phyloP scores from a whole-genome alignment of 192 early-diverging fungal species.

The Coemansia sp. region DNA sequence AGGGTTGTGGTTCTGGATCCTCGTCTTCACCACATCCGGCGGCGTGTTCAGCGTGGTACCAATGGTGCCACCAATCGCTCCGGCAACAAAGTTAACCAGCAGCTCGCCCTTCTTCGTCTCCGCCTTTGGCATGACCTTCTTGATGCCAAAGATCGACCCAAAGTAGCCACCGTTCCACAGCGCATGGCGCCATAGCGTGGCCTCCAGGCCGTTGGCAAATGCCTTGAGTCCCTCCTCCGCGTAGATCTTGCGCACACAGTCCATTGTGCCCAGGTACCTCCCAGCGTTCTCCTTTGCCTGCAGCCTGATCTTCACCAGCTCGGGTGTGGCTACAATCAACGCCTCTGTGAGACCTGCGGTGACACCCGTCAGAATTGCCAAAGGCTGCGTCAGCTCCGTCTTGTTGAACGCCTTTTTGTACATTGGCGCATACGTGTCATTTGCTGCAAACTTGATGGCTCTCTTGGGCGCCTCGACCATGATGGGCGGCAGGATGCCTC shows the following conservation, averaged over 20 bases:
- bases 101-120: slow-evolving; percentile 75
- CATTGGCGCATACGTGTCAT: slow-evolving; percentile 78
- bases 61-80: slow-evolving; percentile 88
- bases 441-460: slow-evolving; percentile 95
- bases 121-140: slow-evolving; percentile 75
- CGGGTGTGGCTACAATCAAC: slow-evolving; percentile 83
- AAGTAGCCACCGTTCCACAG: slow-evolving; percentile 98
- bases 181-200: slow-evolving; percentile 92
- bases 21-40: slow-evolving; percentile 95
- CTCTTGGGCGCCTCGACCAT: slow-evolving; percentile 97
- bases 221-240: slow-evolving; percentile 77
- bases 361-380: slow-evolving; percentile 85
- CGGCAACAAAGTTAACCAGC: slow-evolving; percentile 85
- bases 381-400: slow-evolving; percentile 69
- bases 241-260: slow-evolving; percentile 80
- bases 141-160: slow-evolving; percentile 74
- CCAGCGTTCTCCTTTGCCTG: slow-evolving; percentile 89
- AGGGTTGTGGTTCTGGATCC: slow-evolving; percentile 84
- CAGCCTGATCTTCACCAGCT: slow-evolving; percentile 95
- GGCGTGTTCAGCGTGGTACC: slow-evolving; percentile 94
- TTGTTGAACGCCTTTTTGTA: slow-evolving; percentile 70
- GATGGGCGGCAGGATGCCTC: slow-evolving; percentile 95
- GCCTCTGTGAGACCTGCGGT: slow-evolving; percentile 92
- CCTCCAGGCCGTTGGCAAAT: slow-evolving; percentile 89
- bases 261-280: slow-evolving; percentile 78